phyloP scores from a whole-genome alignment of 2,329 filamentous ascomycete genomes.

The Rosellinia necatrix region DNA sequence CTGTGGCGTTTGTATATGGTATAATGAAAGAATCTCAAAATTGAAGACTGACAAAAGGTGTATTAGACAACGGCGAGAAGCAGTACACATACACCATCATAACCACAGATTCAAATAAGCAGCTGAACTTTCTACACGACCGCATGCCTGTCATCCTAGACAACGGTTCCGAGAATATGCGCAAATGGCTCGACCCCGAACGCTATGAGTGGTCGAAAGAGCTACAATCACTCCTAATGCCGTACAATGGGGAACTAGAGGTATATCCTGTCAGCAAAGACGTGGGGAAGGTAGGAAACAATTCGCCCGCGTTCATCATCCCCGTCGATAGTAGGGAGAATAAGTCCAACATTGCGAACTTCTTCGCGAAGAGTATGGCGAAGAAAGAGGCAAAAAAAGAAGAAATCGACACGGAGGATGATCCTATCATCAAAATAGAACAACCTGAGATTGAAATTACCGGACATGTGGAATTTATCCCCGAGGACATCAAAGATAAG shows the following conservation, averaged over 20 bases:
- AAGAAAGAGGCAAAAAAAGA: conserved; percentile 12
- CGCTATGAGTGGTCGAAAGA: conserved; percentile 75
- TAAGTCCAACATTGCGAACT: conserved; percentile 92
- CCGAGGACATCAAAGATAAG: conserved; percentile 13
- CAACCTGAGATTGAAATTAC: conserved; percentile 34
- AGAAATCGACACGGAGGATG: not conserved
- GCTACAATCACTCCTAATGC: conserved; percentile 77
- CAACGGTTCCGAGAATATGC: conserved; percentile 70
- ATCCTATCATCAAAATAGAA: conserved; percentile 8
- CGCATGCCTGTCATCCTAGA: conserved; percentile 95
- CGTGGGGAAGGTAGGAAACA: conserved; percentile 92
- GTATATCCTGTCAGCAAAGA: conserved; percentile 86
- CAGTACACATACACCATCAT: conserved; percentile 92
- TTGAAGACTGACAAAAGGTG: not conserved
- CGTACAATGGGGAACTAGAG: conserved; percentile 78
- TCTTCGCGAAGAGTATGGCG: conserved; percentile 69
- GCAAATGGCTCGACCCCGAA: conserved; percentile 77
- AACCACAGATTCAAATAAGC: conserved; percentile 83
- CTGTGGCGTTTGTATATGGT: not conserved
- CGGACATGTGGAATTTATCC: conserved; percentile 32
- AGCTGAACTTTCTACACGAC: conserved; percentile 86
- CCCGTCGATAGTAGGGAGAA: conserved; percentile 85
- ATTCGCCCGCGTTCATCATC: conserved; percentile 81
- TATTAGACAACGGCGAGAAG: conserved; percentile 59
- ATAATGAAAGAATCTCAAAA: not conserved